A percentile compares a stretch with the other conserved stretches of the same genome.
Evolutionary conservation across 495 filamentous ascomycete species (phyloP).

Genomic region (Hapsidospora chrysogenum): DNA sequence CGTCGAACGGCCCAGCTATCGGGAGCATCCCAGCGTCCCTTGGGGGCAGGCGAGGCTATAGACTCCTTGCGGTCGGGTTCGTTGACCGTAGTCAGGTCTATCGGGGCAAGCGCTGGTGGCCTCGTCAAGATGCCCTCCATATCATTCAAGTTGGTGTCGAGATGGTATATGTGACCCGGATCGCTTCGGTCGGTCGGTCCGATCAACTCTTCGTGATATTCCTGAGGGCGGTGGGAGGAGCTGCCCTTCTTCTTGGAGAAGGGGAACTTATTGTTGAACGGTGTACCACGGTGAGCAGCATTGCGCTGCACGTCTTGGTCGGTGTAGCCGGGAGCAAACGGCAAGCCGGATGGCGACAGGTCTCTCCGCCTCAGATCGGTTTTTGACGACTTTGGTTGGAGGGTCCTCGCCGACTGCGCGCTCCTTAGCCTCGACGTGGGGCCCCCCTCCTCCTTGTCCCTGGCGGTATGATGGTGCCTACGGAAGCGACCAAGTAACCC

Average conservation of each 20-base stretch:
- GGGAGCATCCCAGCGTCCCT: constrained; percentile 64
- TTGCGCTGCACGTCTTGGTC: constrained; percentile 9
- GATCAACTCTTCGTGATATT: constrained; percentile 30
- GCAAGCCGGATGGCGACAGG: constrained; percentile 22
- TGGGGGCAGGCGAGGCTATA: constrained; percentile 10
- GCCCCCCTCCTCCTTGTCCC: constrained; percentile 38
- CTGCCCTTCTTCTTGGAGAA: constrained; percentile 25
- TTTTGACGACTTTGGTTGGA: constrained; percentile 27
- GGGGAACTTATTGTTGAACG: constrained; percentile 40
- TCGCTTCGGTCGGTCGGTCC: constrained; percentile 24
- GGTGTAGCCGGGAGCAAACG: constrained; percentile 7
- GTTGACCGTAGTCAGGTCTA: constrained; percentile 37
- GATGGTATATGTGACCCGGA: constrained; percentile 34
- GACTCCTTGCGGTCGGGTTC: constrained; percentile 34
- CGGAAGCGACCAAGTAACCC: constrained; percentile 50
- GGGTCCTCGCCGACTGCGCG: constrained; percentile 34
- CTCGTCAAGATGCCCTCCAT: constrained; percentile 71
- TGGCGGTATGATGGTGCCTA: constrained; percentile 14
- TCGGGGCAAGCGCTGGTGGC: constrained; percentile 43
- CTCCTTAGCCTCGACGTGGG: constrained; percentile 27
- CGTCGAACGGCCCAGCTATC: constrained; percentile 85
- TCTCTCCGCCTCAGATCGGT: constrained; percentile 33
- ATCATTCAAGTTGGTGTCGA: constrained; percentile 70
- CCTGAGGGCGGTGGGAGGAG: constrained; percentile 16
- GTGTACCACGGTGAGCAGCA: constrained; percentile 30